Base-by-base conservation (phyloP, 768 basidiomycete genomes). In the Cystobasidium tubakii region DNA sequence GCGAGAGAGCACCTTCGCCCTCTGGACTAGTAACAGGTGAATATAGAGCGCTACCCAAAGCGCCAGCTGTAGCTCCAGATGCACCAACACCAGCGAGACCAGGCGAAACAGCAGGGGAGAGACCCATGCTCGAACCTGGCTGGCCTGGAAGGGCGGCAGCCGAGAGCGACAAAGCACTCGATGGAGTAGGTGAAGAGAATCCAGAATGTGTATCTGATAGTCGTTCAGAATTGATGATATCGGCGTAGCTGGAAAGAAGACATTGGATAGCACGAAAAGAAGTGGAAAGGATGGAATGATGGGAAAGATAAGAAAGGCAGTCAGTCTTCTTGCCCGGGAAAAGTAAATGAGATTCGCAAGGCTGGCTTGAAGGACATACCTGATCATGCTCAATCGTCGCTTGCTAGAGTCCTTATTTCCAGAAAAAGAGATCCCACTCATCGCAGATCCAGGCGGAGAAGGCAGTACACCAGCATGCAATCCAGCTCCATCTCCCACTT, bases 131-230 rank as follows among this genome's bases (percentile, higher is more conserved):
- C 17, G 57, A 39, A 62, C 31, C 25, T 29, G 57, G 3, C 4
- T 31, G 57, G 7, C 9, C 31, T 12, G 63, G 63, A 6, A 44
- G 39, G 3, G 36, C 36, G 9, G 63, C 25, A 27, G 43, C 63
- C 9, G 63, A 60, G 34, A 65, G 36, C 15, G 63, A 65, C 15
- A 44, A 7, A n/a, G 63, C 25, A 43, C 63, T 65, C 21, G 43
- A 39, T 15, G 63, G 63, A 44, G 43, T 74, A 75, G 66, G 73
- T 17, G 50, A 66, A 27, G 73, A 63, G 63, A 73, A 50, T 21
- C 29, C 66, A 33, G 66, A 67, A 31, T 43, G 44, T 7, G 66
- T 15, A 43, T 43, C 66, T n/a, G 66, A 44, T 31, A 53, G 13
- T 50, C 66, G 9, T 67, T 67, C 66, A 13, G 66, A 44, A 43